Base-by-base conservation (phyloP, 352 stramenopile species). In the Globisporangium takayamanum region DNA sequence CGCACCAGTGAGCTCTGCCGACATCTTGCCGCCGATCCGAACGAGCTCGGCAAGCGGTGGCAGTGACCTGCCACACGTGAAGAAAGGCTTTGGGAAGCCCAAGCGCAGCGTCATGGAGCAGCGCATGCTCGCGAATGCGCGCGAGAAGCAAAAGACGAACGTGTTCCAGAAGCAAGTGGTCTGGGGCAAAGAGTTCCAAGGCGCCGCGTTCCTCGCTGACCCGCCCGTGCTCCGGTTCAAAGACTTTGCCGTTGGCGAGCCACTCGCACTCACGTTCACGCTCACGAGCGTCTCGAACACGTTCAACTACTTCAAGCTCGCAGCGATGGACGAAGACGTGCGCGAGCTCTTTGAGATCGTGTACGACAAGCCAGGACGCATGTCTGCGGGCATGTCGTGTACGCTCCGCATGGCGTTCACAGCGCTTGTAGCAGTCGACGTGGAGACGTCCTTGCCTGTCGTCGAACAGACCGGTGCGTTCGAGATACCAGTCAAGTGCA, bases 201-300 rank as follows among this genome's bases (percentile, higher is more conserved):
- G 85, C 1, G 62, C 74, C 6, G 86, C 87, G 1, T 97, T 98
- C 48, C 69, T 95, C 0, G 62, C 80, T 5, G 87, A 93, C 41
- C 92, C 92, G 5, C 45, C 74, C 5, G 59, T 69, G 20, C 67
- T 98, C 20, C 81, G 88, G 70, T 98, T 97, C 59, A 88, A 92
- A 26, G 92, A 98, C 64, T 98, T 97, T 59, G 81, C 89, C 5
- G 70, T 97, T 1, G 84, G 83, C 16, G 63, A 65, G 44, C 67
- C 81, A 3, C 76, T 94, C 58, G 66, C 51, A 39, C 66, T 83
- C 25, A 58, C 47, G 8, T 86, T 97, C 36, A 88, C 78, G 6
- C 69, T 98, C 36, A 98, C 92, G 0, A 98, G 97, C 54, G 77
- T 96, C 4, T 97, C 87, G 0, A 88, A 94, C 45, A 96, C 87